These are phyloP conservation scores for Creolimax fragrantissima DNA, from an alignment of 78 protist species.

Conservation along the genomic window DNA sequence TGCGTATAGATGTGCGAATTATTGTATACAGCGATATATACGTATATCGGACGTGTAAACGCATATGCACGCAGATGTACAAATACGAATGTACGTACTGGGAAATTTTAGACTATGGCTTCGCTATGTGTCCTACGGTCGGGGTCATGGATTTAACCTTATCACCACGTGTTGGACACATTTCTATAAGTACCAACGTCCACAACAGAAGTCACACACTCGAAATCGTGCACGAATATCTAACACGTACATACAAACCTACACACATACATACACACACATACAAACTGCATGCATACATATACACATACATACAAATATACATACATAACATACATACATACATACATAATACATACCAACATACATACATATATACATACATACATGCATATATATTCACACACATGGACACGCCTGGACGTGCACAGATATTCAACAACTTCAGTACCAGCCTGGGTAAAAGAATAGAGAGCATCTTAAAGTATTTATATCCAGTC, in stretches of 20 bases:
- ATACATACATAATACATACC: background rate
- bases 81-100: background rate
- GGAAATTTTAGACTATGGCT: too few species aligned
- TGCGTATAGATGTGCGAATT: background rate
- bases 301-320: background rate
- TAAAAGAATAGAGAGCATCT: slow-evolving; percentile 40
- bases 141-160: too few species aligned
- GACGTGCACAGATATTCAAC: background rate
- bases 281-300: background rate
- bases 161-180: too few species aligned
- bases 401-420: background rate
- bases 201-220: too few species aligned
- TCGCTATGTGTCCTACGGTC: too few species aligned
- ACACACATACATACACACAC: background rate
- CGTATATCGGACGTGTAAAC: background rate
- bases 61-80: slow-evolving; percentile 7
- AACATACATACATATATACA: background rate
- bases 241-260: background rate
- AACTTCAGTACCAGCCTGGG: background rate
- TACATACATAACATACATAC: background rate
- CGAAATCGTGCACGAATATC: too few species aligned
- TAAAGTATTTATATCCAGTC: slow-evolving; percentile 94
- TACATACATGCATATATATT: background rate
- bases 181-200: too few species aligned
- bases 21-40: background rate